Conservation (phyloP, 768 basidiomycete genomes). For the Cystofilobasidium ferigula region DNA sequence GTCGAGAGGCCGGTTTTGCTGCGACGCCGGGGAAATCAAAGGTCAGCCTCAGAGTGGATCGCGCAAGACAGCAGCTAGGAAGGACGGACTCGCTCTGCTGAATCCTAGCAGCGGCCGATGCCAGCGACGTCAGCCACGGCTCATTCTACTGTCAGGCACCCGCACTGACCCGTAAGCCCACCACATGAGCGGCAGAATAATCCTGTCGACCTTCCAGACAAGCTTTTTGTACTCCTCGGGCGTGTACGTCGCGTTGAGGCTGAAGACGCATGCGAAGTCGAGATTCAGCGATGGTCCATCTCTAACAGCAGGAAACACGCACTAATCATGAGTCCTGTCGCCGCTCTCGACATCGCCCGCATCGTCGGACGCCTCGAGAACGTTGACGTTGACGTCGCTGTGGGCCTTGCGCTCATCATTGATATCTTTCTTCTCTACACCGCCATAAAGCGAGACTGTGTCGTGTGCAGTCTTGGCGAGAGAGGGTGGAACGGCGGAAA, state of each 20-base stretch:
- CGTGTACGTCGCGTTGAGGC: slow-evolving; percentile 28
- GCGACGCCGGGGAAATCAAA: no score
- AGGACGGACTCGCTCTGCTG: no score
- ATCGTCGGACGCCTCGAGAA: neutral
- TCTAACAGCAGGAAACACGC: neutral
- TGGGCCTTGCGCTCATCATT: no score
- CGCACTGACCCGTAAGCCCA: slow-evolving; percentile 4
- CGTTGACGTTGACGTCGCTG: neutral
- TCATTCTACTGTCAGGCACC: no score
- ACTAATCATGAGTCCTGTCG: neutral
- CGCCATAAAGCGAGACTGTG: neutral
- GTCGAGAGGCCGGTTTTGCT: slow-evolving; percentile 27
- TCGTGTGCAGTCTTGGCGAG: neutral
- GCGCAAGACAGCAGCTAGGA: no score
- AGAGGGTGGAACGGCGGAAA: neutral
- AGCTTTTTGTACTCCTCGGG: slow-evolving; percentile 29
- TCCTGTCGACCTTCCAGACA: slow-evolving; percentile 23
- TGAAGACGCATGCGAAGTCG: neutral
- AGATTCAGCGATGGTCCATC: neutral
- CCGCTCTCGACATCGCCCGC: neutral
- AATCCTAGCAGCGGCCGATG: slow-evolving; percentile 28
- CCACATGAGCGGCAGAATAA: slow-evolving; percentile 28
- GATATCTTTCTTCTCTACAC: neutral
- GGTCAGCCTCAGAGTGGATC: no score
- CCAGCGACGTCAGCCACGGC: no score